phyloP scores from a whole-genome alignment of 2,329 filamentous ascomycete genomes.

The Eutypa lata region DNA sequence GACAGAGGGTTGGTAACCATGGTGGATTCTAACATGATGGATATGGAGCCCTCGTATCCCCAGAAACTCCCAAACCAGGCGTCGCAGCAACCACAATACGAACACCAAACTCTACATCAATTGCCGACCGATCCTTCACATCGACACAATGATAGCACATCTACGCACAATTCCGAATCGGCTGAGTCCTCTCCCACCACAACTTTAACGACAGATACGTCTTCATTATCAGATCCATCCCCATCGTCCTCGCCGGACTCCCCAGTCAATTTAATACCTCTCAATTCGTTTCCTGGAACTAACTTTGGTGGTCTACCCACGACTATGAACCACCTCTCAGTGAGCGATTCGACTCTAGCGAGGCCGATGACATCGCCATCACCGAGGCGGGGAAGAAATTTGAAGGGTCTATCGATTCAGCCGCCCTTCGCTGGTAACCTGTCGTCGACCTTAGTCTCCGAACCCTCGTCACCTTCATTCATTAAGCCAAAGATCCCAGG shows the following conservation, averaged over 20 bases:
- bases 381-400: conserved; percentile 72
- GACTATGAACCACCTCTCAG: conserved; percentile 44
- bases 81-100: conserved; percentile 35
- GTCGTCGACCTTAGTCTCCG: conserved; percentile 51
- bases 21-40: conserved; percentile 51
- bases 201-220: conserved; percentile 87
- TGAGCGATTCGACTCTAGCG: conserved; percentile 38
- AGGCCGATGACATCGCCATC: conserved; percentile 67
- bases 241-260: conserved; percentile 92
- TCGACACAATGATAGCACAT: conserved; percentile 74
- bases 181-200: conserved; percentile 94
- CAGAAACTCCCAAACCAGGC: conserved; percentile 25
- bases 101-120: conserved; percentile 36
- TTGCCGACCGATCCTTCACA: conserved; percentile 52
- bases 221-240: conserved; percentile 83
- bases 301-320: conserved; percentile 47
- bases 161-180: conserved; percentile 75
- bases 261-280: conserved; percentile 68
- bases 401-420: conserved; percentile 81
- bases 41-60: conserved; percentile 37
- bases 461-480: conserved; percentile 71
- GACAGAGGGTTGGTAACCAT: conserved; percentile 53
- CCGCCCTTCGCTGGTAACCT: conserved; percentile 49
- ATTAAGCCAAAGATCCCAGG: conserved; percentile 74
- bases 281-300: conserved; percentile 65